These are phyloP conservation scores for Rhododendron mucronatum DNA, from an alignment of 148 eudicot genomes.

Conservation along the genomic window DNA sequence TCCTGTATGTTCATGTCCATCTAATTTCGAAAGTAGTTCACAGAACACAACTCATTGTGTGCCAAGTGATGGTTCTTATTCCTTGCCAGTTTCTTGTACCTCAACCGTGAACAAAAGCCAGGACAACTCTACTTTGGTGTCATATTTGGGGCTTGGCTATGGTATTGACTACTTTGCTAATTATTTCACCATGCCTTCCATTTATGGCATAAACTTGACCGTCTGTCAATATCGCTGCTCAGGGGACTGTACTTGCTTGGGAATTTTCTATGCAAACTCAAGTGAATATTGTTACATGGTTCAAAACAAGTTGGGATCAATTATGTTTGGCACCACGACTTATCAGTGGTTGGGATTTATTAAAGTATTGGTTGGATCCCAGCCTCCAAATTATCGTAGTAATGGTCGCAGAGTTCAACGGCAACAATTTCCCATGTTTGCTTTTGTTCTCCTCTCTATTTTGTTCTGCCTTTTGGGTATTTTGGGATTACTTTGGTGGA, in stretches of 20 bases:
- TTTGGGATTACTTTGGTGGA: constrained; percentile 41
- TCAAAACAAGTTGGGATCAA: constrained; percentile 50
- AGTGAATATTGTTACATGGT: constrained; percentile 53
- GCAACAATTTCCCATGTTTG: too few relatives aligned
- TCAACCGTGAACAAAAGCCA: constrained; percentile 17
- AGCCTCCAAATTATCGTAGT: constrained; percentile 9
- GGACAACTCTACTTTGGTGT: constrained; percentile 17
- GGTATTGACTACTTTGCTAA: constrained; percentile 52
- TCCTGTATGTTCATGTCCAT: constrained; percentile 53
- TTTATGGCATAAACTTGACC: constrained; percentile 38
- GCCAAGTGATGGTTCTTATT: constrained; percentile 39
- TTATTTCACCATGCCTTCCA: constrained; percentile 36
- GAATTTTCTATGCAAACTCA: constrained; percentile 45
- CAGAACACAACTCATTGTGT: constrained; percentile 30
- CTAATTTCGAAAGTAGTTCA: constrained; percentile 33
- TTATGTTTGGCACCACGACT: constrained; percentile 19
- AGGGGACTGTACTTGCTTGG: constrained; percentile 64
- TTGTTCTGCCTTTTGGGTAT: constrained; percentile 22
- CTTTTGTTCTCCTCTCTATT: too few relatives aligned
- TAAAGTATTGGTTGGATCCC: constrained; percentile 25
- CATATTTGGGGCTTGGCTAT: constrained; percentile 40
- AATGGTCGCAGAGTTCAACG: background rate
- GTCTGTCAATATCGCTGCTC: constrained; percentile 54
- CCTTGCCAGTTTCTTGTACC: constrained; percentile 47
- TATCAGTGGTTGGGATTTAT: constrained; percentile 42